Conservation (phyloP, 2,329 filamentous ascomycete genomes). For the Beauveria caledonica region DNA sequence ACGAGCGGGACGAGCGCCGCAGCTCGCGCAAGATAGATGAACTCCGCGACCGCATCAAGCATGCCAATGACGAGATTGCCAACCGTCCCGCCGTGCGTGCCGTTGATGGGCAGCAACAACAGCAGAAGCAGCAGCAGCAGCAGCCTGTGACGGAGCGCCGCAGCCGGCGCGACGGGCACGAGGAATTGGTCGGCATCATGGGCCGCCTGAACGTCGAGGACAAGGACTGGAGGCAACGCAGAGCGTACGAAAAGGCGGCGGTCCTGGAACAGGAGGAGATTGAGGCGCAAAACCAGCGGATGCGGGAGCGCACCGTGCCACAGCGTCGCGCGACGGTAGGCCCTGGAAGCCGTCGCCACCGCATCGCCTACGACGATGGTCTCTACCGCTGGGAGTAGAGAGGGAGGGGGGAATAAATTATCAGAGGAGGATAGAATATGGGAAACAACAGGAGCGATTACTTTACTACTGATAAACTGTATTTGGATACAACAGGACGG, state of each 20-base stretch:
- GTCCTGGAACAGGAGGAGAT: conserved; percentile 25
- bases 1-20: conserved; percentile 19
- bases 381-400: conserved; percentile 32
- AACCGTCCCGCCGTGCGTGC: conserved; percentile 26
- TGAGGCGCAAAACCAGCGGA: conserved; percentile 31
- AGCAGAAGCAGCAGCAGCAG: neutral
- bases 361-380: conserved; percentile 30
- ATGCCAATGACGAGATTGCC: conserved; percentile 35
- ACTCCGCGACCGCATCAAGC: conserved; percentile 28
- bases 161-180: conserved; percentile 15
- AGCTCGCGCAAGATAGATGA: conserved; percentile 13
- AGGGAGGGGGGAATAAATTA: too few species aligned
- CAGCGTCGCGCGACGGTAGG: conserved; percentile 29
- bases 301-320: conserved; percentile 33
- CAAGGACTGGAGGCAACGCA: conserved; percentile 24
- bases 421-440: neutral
- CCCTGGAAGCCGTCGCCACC: conserved; percentile 27
- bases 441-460: neutral
- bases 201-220: conserved; percentile 24
- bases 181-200: conserved; percentile 25
- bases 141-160: neutral
- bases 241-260: conserved; percentile 18
- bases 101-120: neutral
- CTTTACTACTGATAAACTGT: neutral
- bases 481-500: neutral